Base-by-base conservation (phyloP, 73 alveolate genomes). In the Paramecium bursaria region DNA sequence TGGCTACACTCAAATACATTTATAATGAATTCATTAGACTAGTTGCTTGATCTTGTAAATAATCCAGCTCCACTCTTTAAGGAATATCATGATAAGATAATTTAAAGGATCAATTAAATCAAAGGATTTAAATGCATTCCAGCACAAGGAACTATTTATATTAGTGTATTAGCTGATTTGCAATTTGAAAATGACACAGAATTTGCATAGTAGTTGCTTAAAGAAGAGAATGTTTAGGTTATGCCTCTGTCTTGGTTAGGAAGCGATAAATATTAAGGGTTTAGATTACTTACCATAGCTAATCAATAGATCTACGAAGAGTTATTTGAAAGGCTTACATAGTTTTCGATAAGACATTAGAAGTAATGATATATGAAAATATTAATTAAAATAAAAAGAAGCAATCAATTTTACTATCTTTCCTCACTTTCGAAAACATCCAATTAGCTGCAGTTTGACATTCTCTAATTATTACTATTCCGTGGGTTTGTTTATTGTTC, bases 81-180 rank as follows among this genome's bases (percentile, higher is more conserved):
- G 67, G 91, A 91, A 33, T 54, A 94, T 31, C 73, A 91, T 14
- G 87, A 91, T 46, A 75, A 31, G 29, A 85, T 90, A 33, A 53
- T 39, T 25, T 85, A 88, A 31, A 85, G 31, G 53, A 44, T 91
- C 46, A 21, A 79, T 15, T 44, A 51, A 17, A 86, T 93, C 10
- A 86, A 47, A 27, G 98, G 98, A 4, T 39, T 93, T 14, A 82
- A 49, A 30, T 92, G 94, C 5, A 77, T 88, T 11, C 75, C 74
- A 10, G 95, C 93, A 0, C 39, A 90, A 51, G 98, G 96, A 60
- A 94, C 98, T 27, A 85, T 91, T 88, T 93, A 93, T 77, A 90
- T 93, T 89, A 74, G 92, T 88, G 91, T 91, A 17, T 67, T 79
- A 17, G 88, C 91, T 21, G 92, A 91, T 25, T 31, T 79, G 11